These are phyloP conservation scores for Aspergillus fumigatus DNA, from an alignment of 2,329 filamentous ascomycete species.

Conservation along the genomic window DNA sequence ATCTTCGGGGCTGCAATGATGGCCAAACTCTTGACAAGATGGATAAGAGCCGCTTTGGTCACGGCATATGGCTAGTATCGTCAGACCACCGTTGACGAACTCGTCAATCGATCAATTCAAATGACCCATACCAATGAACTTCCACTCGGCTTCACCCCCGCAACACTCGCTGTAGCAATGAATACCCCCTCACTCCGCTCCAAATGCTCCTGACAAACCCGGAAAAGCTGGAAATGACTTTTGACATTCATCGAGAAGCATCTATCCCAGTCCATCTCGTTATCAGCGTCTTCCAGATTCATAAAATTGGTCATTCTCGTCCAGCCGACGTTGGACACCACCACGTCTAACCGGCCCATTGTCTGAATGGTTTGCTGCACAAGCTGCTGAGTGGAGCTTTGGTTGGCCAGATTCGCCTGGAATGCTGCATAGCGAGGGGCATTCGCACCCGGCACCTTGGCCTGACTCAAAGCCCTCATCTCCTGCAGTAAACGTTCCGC, in stretches of 20 bases:
- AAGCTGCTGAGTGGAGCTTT: constrained; percentile 26
- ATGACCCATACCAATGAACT: constrained; percentile 44
- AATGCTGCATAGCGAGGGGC: not conserved
- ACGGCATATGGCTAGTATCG: constrained; percentile 2
- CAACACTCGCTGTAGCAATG: constrained; percentile 60
- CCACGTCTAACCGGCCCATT: constrained; percentile 47
- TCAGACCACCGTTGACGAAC: too few relatives aligned
- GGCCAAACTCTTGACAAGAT: constrained; percentile 2
- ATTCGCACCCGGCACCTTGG: not conserved
- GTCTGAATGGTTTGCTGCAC: constrained; percentile 41
- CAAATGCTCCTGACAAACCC: constrained; percentile 51
- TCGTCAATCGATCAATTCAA: too few relatives aligned
- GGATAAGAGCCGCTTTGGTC: constrained; percentile 5
- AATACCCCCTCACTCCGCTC: constrained; percentile 58
- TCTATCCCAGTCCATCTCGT: constrained; percentile 56
- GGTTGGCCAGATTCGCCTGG: not conserved
- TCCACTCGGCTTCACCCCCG: constrained; percentile 60
- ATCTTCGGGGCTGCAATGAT: constrained; percentile 4
- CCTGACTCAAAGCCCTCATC: not conserved
- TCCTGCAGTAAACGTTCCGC: constrained; percentile 18
- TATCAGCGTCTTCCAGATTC: constrained; percentile 21
- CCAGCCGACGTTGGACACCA: constrained; percentile 40
- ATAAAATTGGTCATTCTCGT: constrained; percentile 37
- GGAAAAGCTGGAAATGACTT: constrained; percentile 56
- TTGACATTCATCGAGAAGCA: constrained; percentile 62